Evolutionary conservation across 306 rosid species (phyloP).

Genomic region (Abrus pulchellus): DNA sequence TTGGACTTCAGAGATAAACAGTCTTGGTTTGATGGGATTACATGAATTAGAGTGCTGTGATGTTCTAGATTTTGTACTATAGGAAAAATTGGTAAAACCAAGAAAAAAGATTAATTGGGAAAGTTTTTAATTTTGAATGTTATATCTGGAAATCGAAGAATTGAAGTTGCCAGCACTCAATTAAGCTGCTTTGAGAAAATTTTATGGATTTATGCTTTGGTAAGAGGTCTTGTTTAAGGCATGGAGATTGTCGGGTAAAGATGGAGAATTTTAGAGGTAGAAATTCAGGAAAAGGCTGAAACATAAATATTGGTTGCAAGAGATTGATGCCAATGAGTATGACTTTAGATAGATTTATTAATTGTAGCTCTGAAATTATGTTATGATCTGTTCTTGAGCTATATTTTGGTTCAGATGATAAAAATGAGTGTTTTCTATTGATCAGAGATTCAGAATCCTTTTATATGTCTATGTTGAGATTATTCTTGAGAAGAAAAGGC

Average conservation of each 20-base stretch:
- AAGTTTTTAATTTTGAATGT: not conserved
- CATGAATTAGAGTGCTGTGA: not conserved
- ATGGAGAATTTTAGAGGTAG: not conserved
- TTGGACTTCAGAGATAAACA: not conserved
- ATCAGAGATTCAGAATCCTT: not conserved
- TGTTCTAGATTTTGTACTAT: constrained; percentile 5
- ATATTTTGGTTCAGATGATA: constrained; percentile 26
- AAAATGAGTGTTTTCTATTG: not conserved
- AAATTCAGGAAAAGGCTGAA: constrained; percentile 24
- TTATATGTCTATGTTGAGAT: constrained; percentile 3
- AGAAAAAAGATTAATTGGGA: not conserved
- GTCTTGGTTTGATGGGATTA: not conserved
- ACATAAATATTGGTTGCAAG: not conserved
- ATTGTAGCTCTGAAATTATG: constrained; percentile 25
- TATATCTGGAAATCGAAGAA: not conserved
- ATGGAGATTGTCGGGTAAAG: not conserved
- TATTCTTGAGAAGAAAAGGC: constrained; percentile 30
- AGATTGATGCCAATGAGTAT: not conserved
- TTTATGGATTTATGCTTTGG: constrained; percentile 3
- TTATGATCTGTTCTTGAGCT: constrained; percentile 11
- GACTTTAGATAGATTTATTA: not conserved
- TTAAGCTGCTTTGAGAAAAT: constrained; percentile 6
- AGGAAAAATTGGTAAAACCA: not conserved
- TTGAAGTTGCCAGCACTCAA: constrained; percentile 8
- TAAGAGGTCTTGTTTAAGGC: constrained; percentile 1